phyloP scores from a whole-genome alignment of 345 rosid genomes.

The Ceriops decandra region DNA sequence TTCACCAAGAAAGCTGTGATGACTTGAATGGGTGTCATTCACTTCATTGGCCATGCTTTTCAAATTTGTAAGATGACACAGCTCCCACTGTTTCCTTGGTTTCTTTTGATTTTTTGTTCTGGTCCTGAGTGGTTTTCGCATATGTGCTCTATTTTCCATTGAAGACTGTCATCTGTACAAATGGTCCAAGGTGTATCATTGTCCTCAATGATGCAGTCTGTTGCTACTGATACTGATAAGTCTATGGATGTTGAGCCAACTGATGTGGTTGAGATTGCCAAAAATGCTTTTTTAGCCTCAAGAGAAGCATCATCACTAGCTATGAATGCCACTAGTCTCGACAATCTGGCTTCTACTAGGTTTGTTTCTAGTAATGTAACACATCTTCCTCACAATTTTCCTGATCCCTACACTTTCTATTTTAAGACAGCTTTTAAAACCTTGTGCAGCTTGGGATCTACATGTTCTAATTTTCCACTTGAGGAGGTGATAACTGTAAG shows the following conservation, averaged over 20 bases:
- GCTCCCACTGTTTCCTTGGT: background rate
- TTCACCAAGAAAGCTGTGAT: conserved; percentile 28
- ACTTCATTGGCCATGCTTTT: conserved; percentile 44
- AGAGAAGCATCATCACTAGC: conserved; percentile 56
- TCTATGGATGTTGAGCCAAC: conserved; percentile 30
- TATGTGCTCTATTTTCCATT: conserved; percentile 7
- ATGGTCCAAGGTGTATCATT: conserved; percentile 32
- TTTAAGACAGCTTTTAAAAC: conserved; percentile 11
- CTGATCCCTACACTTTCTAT: background rate
- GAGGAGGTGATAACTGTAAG: conserved; percentile 47
- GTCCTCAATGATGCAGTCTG: conserved; percentile 27
- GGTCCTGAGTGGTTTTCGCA: conserved; percentile 7
- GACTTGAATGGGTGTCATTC: conserved; percentile 38
- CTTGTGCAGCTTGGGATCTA: conserved; percentile 29
- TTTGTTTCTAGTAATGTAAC: conserved; percentile 26
- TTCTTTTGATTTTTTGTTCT: conserved; percentile 1
- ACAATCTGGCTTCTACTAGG: conserved; percentile 49
- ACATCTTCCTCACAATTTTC: conserved; percentile 6
- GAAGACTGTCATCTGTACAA: conserved; percentile 43
- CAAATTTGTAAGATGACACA: conserved; percentile 48
- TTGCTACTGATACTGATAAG: conserved; percentile 21
- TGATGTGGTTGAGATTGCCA: conserved; percentile 53
- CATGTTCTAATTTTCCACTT: conserved; percentile 31
- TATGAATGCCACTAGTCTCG: conserved; percentile 36
- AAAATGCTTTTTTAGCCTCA: conserved; percentile 69